Conservation (phyloP, 1,139 yeast genomes). For the Diutina siamensis region DNA sequence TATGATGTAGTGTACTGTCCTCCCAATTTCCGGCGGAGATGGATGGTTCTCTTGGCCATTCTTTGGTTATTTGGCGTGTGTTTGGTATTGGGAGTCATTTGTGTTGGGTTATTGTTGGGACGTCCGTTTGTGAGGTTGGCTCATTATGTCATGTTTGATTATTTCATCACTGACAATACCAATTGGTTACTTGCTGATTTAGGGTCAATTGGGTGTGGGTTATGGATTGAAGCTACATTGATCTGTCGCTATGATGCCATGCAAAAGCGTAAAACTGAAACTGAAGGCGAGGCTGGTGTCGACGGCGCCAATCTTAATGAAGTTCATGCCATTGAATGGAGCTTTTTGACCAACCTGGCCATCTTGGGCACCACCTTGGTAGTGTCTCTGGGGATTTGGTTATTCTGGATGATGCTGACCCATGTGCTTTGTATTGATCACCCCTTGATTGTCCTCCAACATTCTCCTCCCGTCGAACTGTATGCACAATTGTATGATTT, state of each 20-base stretch:
- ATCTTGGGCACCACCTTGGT: not conserved
- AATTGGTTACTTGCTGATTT: conserved; percentile 13
- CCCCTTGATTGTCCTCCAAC: conserved; percentile 13
- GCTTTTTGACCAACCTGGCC: not conserved
- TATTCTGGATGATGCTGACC: conserved; percentile 14
- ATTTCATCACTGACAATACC: not conserved
- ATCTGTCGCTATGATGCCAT: conserved; percentile 12
- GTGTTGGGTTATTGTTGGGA: conserved; percentile 29
- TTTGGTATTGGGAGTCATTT: conserved; percentile 24
- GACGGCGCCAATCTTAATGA: not conserved
- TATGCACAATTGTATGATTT: conserved; percentile 2
- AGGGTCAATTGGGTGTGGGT: conserved; percentile 16
- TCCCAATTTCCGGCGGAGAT: conserved; percentile 55
- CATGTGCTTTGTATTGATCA: conserved; percentile 19
- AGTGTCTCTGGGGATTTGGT: conserved; percentile 10
- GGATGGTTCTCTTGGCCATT: conserved; percentile 41
- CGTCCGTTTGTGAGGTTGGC: conserved; percentile 20
- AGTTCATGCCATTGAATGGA: not conserved
- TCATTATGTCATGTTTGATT: conserved; percentile 5
- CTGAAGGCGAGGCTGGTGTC: not conserved
- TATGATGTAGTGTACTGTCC: conserved; percentile 82
- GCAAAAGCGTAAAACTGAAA: not conserved
- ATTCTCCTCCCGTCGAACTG: conserved; percentile 9
- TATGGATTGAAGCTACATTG: conserved; percentile 12
- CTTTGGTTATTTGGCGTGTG: conserved; percentile 65